Evolutionary conservation across 441 rosid species (phyloP).

Genomic region (Syzygium syzygioides): DNA sequence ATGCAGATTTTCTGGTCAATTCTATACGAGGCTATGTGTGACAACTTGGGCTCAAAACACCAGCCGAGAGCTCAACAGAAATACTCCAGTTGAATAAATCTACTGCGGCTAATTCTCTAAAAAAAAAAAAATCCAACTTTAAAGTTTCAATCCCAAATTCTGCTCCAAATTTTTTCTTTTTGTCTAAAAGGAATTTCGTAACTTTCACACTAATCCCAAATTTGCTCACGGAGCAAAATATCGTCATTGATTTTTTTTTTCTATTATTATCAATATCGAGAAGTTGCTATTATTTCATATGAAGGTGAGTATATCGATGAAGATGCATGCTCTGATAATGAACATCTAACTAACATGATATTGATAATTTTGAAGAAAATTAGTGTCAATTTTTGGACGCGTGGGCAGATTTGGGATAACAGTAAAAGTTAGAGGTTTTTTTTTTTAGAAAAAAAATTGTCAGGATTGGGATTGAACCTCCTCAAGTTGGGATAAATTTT

Average conservation of each 20-base stretch:
- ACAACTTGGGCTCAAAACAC: background rate
- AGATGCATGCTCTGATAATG: background rate
- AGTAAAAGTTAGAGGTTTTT: no score
- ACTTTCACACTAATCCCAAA: background rate
- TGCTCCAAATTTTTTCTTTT: background rate
- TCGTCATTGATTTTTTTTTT: background rate
- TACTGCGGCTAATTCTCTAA: background rate
- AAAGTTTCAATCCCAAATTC: background rate
- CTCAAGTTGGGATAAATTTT: no score
- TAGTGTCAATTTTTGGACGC: background rate
- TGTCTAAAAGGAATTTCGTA: background rate
- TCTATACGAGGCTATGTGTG: background rate
- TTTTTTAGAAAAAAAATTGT: background rate
- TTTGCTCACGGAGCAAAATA: background rate
- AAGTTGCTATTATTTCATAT: rapidly evolving
- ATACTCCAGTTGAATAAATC: background rate
- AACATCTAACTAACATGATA: background rate
- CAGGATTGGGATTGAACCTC: background rate
- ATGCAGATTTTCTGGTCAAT: background rate
- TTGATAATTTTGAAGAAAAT: background rate
- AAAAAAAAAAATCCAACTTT: background rate
- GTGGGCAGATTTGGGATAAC: no score
- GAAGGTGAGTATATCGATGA: background rate
- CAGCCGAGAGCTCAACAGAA: background rate
- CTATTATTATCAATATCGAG: background rate